Evolutionary conservation across 805 yeast genomes (phyloP), one percentile per base, ranked within the genome.

Genomic region (Candida boleticola): DNA sequence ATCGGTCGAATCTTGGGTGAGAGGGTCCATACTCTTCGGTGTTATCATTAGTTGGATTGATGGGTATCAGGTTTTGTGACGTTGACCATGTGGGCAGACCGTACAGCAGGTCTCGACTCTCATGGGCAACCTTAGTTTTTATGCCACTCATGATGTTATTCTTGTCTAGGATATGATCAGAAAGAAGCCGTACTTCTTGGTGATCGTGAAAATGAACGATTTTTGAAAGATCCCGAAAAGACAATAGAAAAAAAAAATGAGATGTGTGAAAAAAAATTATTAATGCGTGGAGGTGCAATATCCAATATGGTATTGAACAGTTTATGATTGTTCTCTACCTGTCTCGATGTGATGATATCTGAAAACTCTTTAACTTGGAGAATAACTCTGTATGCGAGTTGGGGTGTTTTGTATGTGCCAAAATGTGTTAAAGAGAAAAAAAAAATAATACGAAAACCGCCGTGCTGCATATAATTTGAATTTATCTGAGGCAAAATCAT

Each of bases 1-100:
- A 52, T 31, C 71, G 46, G 44, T 69, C 68, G 40, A 68, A 68
- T 17, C 47, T 45, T 2, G 68, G 64, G 43, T 67, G 58, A 4
- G 71, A 66, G 3, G 74, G 73, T 5, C 59, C 45, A 13, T 49
- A 27, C 27, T 41, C 44, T 31, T 30, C 18, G 13, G 26, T 16
- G 9, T 17, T 38, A 7, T 16, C 13, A 7, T 5, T 27, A 9
- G 20, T 14, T 27, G 40, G 22, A 18, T 22, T 35, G 16, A 19
- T 23, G 18, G n/a, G 18, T 20, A 16, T 23, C 29, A 23, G 38
- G 37, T 14, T 21, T 18, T n/a, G 38, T 14, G 29, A 31, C 11
- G 27, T 23, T 23, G 27, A 7, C 27, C 27, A 23, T 23, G 27
- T 11, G 11, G 29, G 27, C n/a, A n/a, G n/a, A n/a, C n/a, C n/a